Evolutionary conservation across 108 stramenopile species (phyloP).

Genomic region (Aurantiochytrium sp.): DNA sequence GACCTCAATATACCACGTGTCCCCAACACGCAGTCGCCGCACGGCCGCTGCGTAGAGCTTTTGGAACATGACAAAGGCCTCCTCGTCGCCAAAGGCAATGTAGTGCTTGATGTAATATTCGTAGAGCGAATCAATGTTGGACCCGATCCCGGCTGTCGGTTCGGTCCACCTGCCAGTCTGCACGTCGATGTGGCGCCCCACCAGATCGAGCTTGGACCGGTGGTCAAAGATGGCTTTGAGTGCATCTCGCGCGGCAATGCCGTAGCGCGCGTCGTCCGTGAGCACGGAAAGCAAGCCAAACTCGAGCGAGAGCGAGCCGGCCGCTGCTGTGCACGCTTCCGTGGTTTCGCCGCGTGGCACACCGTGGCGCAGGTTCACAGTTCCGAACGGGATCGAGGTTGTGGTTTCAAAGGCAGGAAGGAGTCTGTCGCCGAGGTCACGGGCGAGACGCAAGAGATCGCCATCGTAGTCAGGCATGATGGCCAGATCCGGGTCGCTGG

Average conservation of each 20-base stretch:
- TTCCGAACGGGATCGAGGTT: slow-evolving; percentile 86
- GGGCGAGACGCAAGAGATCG: slow-evolving; percentile 60
- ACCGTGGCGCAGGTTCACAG: slow-evolving; percentile 71
- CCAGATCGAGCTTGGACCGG: slow-evolving; percentile 49
- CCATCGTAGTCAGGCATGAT: slow-evolving; percentile 60
- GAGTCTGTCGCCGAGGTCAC: slow-evolving; percentile 70
- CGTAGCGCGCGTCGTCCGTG: slow-evolving; percentile 66
- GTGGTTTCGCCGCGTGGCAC: slow-evolving; percentile 72
- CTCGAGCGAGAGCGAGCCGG: slow-evolving; percentile 74
- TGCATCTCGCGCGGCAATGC: slow-evolving; percentile 59
- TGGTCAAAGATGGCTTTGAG: slow-evolving; percentile 62
- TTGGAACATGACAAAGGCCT: slow-evolving; percentile 70
- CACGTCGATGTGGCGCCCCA: slow-evolving; percentile 84
- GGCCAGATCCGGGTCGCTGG: background rate
- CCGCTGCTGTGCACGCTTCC: slow-evolving; percentile 74
- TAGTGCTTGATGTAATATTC: slow-evolving; percentile 81
- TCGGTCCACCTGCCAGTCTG: slow-evolving; percentile 76
- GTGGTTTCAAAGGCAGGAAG: slow-evolving; percentile 72
- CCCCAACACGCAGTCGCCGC: slow-evolving; percentile 60
- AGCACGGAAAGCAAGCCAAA: slow-evolving; percentile 69
- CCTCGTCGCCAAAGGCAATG: slow-evolving; percentile 68
- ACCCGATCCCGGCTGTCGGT: slow-evolving; percentile 71
- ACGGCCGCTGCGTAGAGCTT: slow-evolving; percentile 61
- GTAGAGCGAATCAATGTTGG: slow-evolving; percentile 84
- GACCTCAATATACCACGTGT: slow-evolving; percentile 78